Evolutionary conservation across 306 rosid genomes (phyloP), one percentile per base, ranked within the genome.

Genomic region (Biancaea sappan): DNA sequence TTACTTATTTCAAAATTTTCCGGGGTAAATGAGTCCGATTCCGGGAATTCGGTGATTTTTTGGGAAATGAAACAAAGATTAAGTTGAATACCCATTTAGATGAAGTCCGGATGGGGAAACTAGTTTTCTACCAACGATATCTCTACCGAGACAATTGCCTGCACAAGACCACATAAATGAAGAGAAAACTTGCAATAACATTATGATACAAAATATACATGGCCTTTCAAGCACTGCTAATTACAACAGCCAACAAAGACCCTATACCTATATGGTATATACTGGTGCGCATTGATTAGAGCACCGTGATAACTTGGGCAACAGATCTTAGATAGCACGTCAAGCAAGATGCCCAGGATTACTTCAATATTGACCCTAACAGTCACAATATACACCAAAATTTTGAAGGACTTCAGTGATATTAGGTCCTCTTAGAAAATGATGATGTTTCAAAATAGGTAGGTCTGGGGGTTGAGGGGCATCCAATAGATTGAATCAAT

Each of bases 381-480:
- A 79, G 59, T 66, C 74, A 72, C 29, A 34, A 47, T 84, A 65
- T 57, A 75, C 65, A 74, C 72, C 91, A 92, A 92, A 93, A 90
- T 51, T 69, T 73, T 25, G 65, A 66, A 77, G 66, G 74, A 56
- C 60, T 64, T 67, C 21, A 46, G 78, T 75, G 32, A 19, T 34
- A 21, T 63, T 48, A 83, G 26, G 69, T 82, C 71, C 78, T 79
- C 80, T 83, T 56, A 32, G 82, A 61, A 46, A 89, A 81, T 48
- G 84, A 71, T 40, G 86, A 86, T 51, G 48, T 25, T 84, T 91
- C 89, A 62, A 91, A 93, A 75, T 71, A 91, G 24, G 98, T 93
- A 25, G 98, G 98, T 74, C 81, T 86, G 28, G 97, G 85, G 21
- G 92, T 89, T n/a, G 93, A 86, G 34, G 93, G 90, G 81, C 92